Conservation (phyloP, 495 filamentous ascomycete genomes). For the Astrothelium subdiscretum region DNA sequence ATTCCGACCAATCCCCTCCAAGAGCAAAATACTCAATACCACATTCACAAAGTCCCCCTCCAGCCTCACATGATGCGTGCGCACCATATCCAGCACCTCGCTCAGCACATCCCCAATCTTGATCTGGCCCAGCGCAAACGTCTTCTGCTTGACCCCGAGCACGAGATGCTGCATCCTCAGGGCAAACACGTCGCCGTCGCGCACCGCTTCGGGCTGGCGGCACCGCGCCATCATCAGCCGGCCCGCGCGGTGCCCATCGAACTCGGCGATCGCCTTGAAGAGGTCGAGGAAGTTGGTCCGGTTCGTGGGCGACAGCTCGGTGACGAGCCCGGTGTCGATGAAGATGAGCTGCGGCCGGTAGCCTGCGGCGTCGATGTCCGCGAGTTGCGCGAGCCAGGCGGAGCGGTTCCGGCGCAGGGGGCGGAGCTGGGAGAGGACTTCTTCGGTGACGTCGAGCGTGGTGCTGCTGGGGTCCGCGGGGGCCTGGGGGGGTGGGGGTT, state of each 20-base stretch:
- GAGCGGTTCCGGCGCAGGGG: conserved; percentile 54
- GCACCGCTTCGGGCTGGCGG: conserved; percentile 76
- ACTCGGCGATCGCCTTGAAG: conserved; percentile 91
- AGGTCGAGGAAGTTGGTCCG: conserved; percentile 88
- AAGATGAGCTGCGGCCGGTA: conserved; percentile 93
- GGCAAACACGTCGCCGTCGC: conserved; percentile 81
- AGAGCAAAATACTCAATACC: conserved; percentile 81
- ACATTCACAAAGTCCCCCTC: conserved; percentile 99
- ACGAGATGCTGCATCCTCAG: conserved; percentile 95
- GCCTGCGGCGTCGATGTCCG: conserved; percentile 73
- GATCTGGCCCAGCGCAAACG: conserved; percentile 86
- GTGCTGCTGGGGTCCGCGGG: conserved; percentile 20
- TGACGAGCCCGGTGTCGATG: conserved; percentile 95
- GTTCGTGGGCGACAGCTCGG: conserved; percentile 78
- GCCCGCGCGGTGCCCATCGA: conserved; percentile 91
- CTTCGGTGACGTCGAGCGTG: conserved; percentile 66
- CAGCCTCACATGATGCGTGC: conserved; percentile 82
- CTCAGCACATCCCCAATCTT: conserved; percentile 93
- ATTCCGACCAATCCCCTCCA: conserved; percentile 87
- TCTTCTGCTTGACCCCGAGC: conserved; percentile 73
- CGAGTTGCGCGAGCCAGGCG: conserved; percentile 62
- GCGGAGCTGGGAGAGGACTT: conserved; percentile 65
- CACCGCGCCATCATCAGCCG: conserved; percentile 94
- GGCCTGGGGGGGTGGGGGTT: conserved; percentile 36
- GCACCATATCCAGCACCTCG: conserved; percentile 84